Evolutionary conservation across 306 rosid genomes (phyloP).

Genomic region (Pterocarpus santalinus): DNA sequence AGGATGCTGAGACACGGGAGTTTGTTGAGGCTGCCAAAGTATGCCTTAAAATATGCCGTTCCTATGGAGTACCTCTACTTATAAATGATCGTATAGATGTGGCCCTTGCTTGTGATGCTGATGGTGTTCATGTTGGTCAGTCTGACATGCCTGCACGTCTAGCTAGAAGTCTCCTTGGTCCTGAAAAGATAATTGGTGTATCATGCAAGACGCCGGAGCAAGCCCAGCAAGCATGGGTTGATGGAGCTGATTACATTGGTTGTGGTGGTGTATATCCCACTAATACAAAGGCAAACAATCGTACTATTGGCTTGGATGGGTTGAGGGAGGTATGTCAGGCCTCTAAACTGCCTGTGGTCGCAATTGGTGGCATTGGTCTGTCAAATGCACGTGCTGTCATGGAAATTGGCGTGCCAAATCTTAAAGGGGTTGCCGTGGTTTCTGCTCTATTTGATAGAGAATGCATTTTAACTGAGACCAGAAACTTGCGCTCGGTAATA

Average conservation of each 20-base stretch:
- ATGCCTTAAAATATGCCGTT: slow-evolving; percentile 75
- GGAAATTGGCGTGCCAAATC: slow-evolving; percentile 69
- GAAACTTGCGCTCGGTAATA: slow-evolving; percentile 65
- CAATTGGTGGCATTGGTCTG: slow-evolving; percentile 81
- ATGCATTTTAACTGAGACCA: slow-evolving; percentile 67
- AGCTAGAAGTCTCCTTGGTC: slow-evolving; percentile 78
- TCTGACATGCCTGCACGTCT: slow-evolving; percentile 82
- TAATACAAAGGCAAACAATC: slow-evolving; percentile 77
- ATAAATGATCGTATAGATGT: slow-evolving; percentile 90
- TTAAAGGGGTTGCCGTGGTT: slow-evolving; percentile 90
- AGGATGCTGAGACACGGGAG: slow-evolving; percentile 74
- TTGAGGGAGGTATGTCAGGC: slow-evolving; percentile 68
- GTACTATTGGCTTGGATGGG: slow-evolving; percentile 81
- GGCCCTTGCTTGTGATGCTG: slow-evolving; percentile 92
- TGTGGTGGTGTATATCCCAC: slow-evolving; percentile 92
- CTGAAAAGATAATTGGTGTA: slow-evolving; percentile 86
- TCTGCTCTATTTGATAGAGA: slow-evolving; percentile 87
- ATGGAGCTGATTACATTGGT: slow-evolving; percentile 90
- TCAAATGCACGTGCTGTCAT: slow-evolving; percentile 75
- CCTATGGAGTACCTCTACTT: slow-evolving; percentile 75
- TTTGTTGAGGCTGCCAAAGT: slow-evolving; percentile 85
- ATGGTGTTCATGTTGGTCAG: slow-evolving; percentile 94
- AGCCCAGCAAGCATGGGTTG: slow-evolving; percentile 84
- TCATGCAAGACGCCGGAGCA: slow-evolving; percentile 95
- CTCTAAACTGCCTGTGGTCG: slow-evolving; percentile 91